Evolutionary conservation across 2,329 filamentous ascomycete genomes (phyloP), one percentile per base, ranked within the genome.

Genomic region (Botrytis deweyae): DNA sequence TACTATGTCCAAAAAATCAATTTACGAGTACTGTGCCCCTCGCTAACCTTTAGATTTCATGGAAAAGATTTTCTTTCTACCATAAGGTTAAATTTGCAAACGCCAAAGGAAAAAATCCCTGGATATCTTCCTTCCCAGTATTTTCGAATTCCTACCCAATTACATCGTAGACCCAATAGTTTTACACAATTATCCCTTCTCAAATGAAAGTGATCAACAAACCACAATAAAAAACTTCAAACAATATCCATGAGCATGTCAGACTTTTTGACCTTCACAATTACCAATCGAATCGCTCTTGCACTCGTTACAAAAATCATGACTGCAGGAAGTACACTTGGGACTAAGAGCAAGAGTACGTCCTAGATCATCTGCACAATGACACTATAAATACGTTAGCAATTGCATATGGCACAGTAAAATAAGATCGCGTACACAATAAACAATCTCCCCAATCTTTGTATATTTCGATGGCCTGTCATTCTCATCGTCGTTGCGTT

Each of bases 311-410:
- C 77, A 79, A 62, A 76, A 77, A 18, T 55, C 33, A 67, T 78
- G 77, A 25, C 46, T 63, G 52, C 73, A 73, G 9, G 70, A 38
- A 67, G 76, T 78, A 58, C 62, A 70, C 7, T 65, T 73, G 42
- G 76, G 78, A 14, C 69, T 74, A n/a, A 64, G 63, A 29, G 76
- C 67, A 46, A 77, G 65, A 64, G 65, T 74, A 12, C 74, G 70
- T 42, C 77, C 78, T 20, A 76, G 73, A 44, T 61, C 72, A n/a
- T 72, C 64, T 8, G 70, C 33, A 67, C 78, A 79, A 61, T 77
- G 75, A 52, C 76, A 79, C 78, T 79, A n/a, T 61, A 52, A n/a
- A 5, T 40, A 61, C 22, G 44, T 72, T 33, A 72, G 63, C 52
- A 44, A 58, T 3, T 69, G 36, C 36, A 58, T 33, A 58, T 65